Conservation (phyloP, 768 basidiomycete species). For the Boletus eberwhitei region DNA sequence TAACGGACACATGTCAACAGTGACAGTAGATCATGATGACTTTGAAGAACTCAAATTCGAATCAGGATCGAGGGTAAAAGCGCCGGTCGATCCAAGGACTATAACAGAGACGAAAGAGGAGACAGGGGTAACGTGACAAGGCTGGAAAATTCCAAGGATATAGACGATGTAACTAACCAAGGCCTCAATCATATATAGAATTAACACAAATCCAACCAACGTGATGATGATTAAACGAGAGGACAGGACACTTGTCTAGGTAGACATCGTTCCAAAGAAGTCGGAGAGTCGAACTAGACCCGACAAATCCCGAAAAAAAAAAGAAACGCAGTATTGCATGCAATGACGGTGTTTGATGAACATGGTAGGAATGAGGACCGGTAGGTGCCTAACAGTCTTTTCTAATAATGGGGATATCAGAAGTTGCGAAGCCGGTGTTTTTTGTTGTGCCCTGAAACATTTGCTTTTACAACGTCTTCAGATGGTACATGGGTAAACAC, state of each 20-base stretch:
- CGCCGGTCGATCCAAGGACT: neutral
- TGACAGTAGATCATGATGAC: neutral
- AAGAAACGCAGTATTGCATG: slow-evolving; percentile 4
- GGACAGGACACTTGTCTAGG: slow-evolving; percentile 25
- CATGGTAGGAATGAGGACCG: slow-evolving; percentile 1
- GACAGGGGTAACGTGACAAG: slow-evolving; percentile 1
- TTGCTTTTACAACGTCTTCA: slow-evolving; percentile 1
- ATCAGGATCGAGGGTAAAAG: neutral
- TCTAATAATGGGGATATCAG: slow-evolving; percentile 3
- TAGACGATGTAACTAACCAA: slow-evolving; percentile 12
- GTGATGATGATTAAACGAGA: slow-evolving; percentile 29
- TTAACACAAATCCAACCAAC: slow-evolving; percentile 25
- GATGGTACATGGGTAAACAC: slow-evolving; percentile 6
- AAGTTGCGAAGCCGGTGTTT: slow-evolving; percentile 9
- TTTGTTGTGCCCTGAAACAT: slow-evolving; percentile 8
- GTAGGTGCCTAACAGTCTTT: neutral
- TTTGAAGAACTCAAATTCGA: neutral
- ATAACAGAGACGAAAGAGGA: neutral
- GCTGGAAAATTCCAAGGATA: slow-evolving; percentile 7
- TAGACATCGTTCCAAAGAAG: slow-evolving; percentile 22
- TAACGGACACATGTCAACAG: neutral
- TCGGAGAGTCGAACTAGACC: neutral
- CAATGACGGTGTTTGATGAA: neutral
- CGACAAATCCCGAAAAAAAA: slow-evolving; percentile 1
- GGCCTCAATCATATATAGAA: slow-evolving; percentile 17